Conservation (phyloP, 2,329 filamentous ascomycete species). For the Fusarium armeniacum region DNA sequence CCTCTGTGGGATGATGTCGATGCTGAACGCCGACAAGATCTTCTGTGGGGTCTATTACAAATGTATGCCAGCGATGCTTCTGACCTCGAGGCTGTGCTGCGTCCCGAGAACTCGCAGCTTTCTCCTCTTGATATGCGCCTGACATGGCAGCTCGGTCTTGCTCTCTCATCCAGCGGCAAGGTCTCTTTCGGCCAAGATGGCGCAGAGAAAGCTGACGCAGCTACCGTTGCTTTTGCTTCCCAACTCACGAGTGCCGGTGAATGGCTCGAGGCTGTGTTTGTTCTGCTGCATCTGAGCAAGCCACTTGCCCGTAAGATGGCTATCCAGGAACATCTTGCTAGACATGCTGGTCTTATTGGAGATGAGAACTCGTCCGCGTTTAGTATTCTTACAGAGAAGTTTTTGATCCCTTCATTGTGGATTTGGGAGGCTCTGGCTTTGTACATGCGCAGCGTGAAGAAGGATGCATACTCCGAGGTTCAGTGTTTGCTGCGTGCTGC, state of each 20-base stretch:
- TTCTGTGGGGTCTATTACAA: conserved; percentile 89
- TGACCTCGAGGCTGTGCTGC: conserved; percentile 77
- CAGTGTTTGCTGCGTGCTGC: conserved; percentile 83
- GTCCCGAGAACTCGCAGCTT: conserved; percentile 81
- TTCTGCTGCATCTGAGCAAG: conserved; percentile 80
- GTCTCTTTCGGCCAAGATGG: conserved; percentile 68
- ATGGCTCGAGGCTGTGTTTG: conserved; percentile 80
- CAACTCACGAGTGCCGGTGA: conserved; percentile 74
- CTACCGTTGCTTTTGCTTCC: conserved; percentile 75
- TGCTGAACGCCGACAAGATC: conserved; percentile 75
- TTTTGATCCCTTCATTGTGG: conserved; percentile 82
- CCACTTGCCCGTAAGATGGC: conserved; percentile 72
- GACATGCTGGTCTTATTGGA: conserved; percentile 77
- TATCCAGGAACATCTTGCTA: conserved; percentile 80
- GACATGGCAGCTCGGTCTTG: conserved; percentile 86
- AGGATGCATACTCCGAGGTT: conserved; percentile 79
- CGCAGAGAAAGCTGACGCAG: conserved; percentile 73
- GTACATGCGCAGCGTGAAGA: conserved; percentile 79
- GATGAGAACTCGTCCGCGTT: conserved; percentile 69
- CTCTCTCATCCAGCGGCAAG: conserved; percentile 67
- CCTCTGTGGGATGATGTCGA: conserved; percentile 73
- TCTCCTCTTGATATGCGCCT: conserved; percentile 82
- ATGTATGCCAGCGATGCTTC: conserved; percentile 75
- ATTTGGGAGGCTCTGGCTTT: conserved; percentile 90
- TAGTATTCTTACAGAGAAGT: conserved; percentile 70